These are phyloP conservation scores for Cicer cuneatum DNA, from an alignment of 306 rosid genomes.

Conservation along the genomic window DNA sequence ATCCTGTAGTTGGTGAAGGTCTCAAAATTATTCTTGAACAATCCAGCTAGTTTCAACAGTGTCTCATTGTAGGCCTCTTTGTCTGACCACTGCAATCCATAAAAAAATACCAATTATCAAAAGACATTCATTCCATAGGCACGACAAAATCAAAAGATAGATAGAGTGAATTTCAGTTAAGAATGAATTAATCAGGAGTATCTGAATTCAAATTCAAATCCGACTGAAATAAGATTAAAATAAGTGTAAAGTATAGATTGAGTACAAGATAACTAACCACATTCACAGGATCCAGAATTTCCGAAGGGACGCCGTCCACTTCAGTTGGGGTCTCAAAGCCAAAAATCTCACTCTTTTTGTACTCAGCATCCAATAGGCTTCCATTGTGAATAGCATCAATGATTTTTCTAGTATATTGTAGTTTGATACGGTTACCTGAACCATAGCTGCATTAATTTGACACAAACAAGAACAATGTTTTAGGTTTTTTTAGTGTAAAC, in stretches of 20 bases:
- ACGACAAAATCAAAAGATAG: neutral
- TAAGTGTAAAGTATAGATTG: neutral
- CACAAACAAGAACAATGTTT: neutral
- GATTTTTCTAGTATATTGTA: constrained; percentile 78
- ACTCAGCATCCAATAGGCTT: constrained; percentile 61
- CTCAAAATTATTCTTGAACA: constrained; percentile 78
- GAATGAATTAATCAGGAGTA: too few species aligned
- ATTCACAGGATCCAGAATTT: constrained; percentile 76
- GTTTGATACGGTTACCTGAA: constrained; percentile 72
- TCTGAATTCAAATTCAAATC: too few species aligned
- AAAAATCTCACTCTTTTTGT: constrained; percentile 68
- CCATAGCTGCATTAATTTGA: constrained; percentile 68
- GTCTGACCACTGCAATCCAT: constrained; percentile 69
- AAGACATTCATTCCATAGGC: neutral
- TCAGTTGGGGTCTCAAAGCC: constrained; percentile 80
- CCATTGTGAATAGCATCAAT: constrained; percentile 91
- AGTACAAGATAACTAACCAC: constrained; percentile 57
- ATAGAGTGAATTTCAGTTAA: too few species aligned
- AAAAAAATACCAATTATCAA: neutral
- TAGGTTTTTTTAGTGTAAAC: neutral
- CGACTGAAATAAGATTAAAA: too few species aligned
- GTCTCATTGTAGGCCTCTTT: constrained; percentile 62
- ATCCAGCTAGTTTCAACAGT: constrained; percentile 62
- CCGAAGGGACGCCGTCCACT: constrained; percentile 81
- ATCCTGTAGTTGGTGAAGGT: constrained; percentile 66